phyloP scores from a whole-genome alignment of 768 basidiomycete species.

The Pisolithus albus region DNA sequence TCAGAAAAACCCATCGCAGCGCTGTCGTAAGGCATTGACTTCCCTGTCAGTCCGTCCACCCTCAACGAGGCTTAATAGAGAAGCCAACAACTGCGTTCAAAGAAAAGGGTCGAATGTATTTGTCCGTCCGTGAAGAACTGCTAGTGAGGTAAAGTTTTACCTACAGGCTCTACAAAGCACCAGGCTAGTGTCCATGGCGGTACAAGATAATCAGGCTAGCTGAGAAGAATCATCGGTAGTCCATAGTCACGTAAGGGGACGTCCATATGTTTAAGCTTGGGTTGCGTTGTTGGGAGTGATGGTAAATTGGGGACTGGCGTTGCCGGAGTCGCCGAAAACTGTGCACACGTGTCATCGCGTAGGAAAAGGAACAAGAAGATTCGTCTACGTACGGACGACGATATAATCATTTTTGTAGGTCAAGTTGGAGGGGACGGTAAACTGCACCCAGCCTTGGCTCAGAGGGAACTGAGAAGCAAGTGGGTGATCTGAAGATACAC shows the following conservation, averaged over 20 bases:
- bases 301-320: slow-evolving; percentile 51
- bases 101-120: too few relatives aligned
- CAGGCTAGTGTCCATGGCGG: slow-evolving; percentile 2
- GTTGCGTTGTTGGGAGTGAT: slow-evolving; percentile 27
- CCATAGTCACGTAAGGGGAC: background rate
- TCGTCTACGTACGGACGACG: slow-evolving; percentile 48
- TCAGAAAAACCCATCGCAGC: too few relatives aligned
- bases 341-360: slow-evolving; percentile 1
- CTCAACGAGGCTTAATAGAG: too few relatives aligned
- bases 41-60: too few relatives aligned
- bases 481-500: slow-evolving; percentile 39
- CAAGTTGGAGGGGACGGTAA: slow-evolving; percentile 47
- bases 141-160: too few relatives aligned
- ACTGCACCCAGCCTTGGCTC: slow-evolving; percentile 37
- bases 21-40: too few relatives aligned
- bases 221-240: background rate
- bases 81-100: too few relatives aligned
- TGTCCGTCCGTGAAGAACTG: too few relatives aligned
- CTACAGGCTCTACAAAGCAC: background rate
- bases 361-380: background rate
- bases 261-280: background rate
- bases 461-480: slow-evolving; percentile 53
- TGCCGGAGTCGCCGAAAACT: slow-evolving; percentile 69
- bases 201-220: background rate
- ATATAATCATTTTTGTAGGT: slow-evolving; percentile 43